Percentiles rank a stretch among this genome's conserved stretches.
phyloP scores from a whole-genome alignment of 179 eudicot genomes.

The Beta macrorhiza region DNA sequence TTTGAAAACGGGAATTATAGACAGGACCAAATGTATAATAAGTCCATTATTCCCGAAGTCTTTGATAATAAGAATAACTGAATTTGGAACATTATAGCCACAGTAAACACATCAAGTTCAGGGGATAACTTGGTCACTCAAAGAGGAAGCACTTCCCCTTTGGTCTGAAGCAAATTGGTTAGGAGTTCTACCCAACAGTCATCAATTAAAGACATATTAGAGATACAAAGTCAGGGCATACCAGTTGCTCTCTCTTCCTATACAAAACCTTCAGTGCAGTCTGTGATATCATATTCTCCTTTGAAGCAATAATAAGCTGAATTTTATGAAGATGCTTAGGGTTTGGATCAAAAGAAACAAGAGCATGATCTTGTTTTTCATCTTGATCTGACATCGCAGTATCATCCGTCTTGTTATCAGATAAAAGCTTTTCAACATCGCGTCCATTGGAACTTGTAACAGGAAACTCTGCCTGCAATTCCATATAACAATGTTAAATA shows the following conservation, averaged over 20 bases:
- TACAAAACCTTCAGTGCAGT: conserved; percentile 53
- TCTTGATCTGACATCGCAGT: conserved; percentile 28
- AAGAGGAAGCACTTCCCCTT: background rate
- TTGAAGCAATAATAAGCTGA: conserved; percentile 34
- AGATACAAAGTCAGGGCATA: conserved; percentile 24
- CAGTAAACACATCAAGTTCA: conserved; percentile 3
- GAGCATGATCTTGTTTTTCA: conserved; percentile 30
- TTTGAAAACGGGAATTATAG: background rate
- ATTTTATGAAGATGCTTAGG: conserved; percentile 32
- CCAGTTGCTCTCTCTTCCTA: conserved; percentile 55
- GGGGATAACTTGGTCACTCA: background rate
- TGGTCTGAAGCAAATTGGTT: background rate
- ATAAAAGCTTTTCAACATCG: conserved; percentile 24
- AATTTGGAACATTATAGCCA: background rate
- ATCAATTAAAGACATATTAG: background rate
- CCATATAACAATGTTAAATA: background rate
- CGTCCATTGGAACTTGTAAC: conserved; percentile 15
- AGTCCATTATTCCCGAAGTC: background rate
- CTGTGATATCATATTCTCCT: conserved; percentile 39
- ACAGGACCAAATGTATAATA: background rate
- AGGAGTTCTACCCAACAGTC: background rate
- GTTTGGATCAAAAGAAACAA: conserved; percentile 33
- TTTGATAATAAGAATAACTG: background rate
- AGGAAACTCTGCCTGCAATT: conserved; percentile 27
- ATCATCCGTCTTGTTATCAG: conserved; percentile 29